Base-by-base conservation (phyloP, 257 asterid species). In the Salvia hispanica region DNA sequence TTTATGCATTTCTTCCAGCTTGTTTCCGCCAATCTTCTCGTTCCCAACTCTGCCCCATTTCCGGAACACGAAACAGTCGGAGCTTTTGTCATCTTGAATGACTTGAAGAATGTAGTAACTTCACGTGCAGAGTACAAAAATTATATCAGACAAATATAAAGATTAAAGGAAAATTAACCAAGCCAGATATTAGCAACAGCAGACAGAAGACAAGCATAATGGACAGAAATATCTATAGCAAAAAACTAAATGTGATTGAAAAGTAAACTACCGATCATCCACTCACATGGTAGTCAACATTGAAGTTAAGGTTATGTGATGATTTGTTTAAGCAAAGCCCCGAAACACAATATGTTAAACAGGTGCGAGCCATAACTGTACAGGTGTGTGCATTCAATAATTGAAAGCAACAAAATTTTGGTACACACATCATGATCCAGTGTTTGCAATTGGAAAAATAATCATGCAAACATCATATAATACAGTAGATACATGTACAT, bases 11-110 rank as follows among this genome's bases (percentile, higher is more conserved):
- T 75, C 86, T 1, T 85, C 86, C 72, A 94, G 64, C 81, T 91
- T 94, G 66, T 11, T 76, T 55, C 95, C 93, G 52, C 96, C 96
- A 62, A 94, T 87, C 76, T 84, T 94, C 64, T 94, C 99, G 53
- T 74, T 94, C 65, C 97, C 99, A 76, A 94, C 95, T 72, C 99
- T 95, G 62, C 97, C 97, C 99, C 97, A 94, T 81, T 94, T 94
- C 39, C 97, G 97, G 64, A 91, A 94, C 54, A 94, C 92, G 62
- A 85, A 72, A 70, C 97, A 91, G 10, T 83, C 90, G 4, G 91
- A 81, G 72, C 95, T 82, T 76, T 85, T 85, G 81, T 94, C 99
- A 33, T 94, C 96, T 91, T 94, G 88, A 75, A 91, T 94, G 64
- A 94, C 86, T 83, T 94, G 99, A 68, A 94, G 94, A 62, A 94